These are phyloP conservation scores for Brassica balearica DNA, from an alignment of 441 rosid species.

Conservation along the genomic window DNA sequence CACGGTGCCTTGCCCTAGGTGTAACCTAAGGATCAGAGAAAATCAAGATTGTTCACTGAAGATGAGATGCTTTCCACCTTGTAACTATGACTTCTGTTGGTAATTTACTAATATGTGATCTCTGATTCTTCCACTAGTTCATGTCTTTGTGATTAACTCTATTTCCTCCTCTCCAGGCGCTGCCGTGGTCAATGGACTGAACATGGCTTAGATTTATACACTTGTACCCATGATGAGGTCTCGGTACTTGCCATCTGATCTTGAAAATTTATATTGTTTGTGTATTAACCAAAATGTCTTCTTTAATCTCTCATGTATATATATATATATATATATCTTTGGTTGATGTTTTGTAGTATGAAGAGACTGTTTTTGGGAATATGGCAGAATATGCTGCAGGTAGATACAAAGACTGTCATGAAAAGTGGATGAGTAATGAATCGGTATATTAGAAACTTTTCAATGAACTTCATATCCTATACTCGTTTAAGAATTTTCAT, in stretches of 20 bases:
- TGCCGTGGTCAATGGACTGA: slow-evolving; percentile 25
- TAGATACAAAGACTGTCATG: slow-evolving; percentile 59
- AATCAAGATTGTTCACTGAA: slow-evolving; percentile 55
- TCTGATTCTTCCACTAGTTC: neutral
- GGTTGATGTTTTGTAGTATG: slow-evolving; percentile 25
- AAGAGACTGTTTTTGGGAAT: slow-evolving; percentile 12
- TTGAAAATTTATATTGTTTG: slow-evolving; percentile 2
- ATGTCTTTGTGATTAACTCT: slow-evolving; percentile 17
- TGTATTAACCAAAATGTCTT: neutral
- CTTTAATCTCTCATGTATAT: neutral
- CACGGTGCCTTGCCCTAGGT: slow-evolving; percentile 78
- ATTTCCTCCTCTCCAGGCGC: neutral
- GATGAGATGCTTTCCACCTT: slow-evolving; percentile 62
- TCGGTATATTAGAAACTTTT: slow-evolving; percentile 28
- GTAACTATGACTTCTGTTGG: slow-evolving; percentile 70
- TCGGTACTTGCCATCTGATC: slow-evolving; percentile 17
- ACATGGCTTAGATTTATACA: neutral
- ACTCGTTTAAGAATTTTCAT: neutral
- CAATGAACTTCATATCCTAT: neutral
- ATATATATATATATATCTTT: neutral
- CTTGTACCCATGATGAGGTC: slow-evolving; percentile 1
- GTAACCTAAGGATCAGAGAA: slow-evolving; percentile 59
- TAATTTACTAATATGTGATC: neutral
- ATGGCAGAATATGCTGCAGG: slow-evolving; percentile 50
- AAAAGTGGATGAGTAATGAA: slow-evolving; percentile 65